Base-by-base conservation (phyloP, 192 early-diverging fungal genomes). In the Entomortierella chlamydospora region DNA sequence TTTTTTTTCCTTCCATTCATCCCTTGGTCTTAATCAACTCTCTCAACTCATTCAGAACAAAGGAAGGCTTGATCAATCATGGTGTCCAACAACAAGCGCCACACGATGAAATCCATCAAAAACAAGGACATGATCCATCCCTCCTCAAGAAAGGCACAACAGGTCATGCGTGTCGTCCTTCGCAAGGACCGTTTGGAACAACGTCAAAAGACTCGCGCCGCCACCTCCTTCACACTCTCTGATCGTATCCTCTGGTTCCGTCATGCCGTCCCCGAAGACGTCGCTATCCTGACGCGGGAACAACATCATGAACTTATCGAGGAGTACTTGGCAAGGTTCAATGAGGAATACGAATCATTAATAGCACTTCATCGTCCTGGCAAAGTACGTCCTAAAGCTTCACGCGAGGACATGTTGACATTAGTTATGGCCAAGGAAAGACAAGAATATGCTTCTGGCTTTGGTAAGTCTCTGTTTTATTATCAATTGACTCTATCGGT, bases 41-140 rank as follows among this genome's bases (percentile, higher is more conserved):
- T 10, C 34, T 37, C 34, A 37, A 37, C 4, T 37, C 34, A 37
- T 7, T 10, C 34, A 4, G 10, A 7, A 37, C 34, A 4, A 37
- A 37, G 34, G 34, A 37, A 37, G 5, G 34, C 34, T 12, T 47
- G 15, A 5, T 34, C 53, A 47, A 28, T 61, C 30, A 79, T 79
- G 76, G 76, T 79, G 77, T 83, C 84, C n/a, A 86, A 86, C 55
- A 87, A 86, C 62, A 86, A 86, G 64, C 61, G 72, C 70, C 83
- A 86, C 57, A 88, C 87, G 59, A 64, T 88, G 51, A 88, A 88
- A 54, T 59, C 87, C 34, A 86, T 87, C 80, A 88, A 88, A 69
- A 88, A 88, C 59, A 76, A 82, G 67, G 82, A 85, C 47, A 77
- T 78, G 58, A 83, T 85, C 31, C 86, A 89, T 49, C 88, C 88